Evolutionary conservation across 768 basidiomycete genomes (phyloP).

Genomic region (Pleurotus salmoneostramineus): DNA sequence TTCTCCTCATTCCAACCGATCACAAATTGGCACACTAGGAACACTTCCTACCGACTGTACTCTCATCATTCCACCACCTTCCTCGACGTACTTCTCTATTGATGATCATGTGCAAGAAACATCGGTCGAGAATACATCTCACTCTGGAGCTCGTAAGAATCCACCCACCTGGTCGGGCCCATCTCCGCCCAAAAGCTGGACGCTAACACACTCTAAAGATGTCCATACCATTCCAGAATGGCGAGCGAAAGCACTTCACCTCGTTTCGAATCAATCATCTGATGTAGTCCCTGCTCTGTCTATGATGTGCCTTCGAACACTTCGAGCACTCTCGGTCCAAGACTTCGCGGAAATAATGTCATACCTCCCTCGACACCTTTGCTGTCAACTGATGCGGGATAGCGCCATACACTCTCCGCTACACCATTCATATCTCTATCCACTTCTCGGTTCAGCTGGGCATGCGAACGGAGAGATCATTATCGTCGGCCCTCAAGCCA

Average conservation of each 20-base stretch:
- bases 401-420: constrained; percentile 57
- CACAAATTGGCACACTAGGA: neutral
- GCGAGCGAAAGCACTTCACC: constrained; percentile 54
- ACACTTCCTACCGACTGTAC: constrained; percentile 10
- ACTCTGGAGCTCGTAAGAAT: neutral
- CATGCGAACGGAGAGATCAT: constrained; percentile 64
- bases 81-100: constrained; percentile 37
- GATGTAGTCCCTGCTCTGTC: constrained; percentile 45
- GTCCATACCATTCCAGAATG: constrained; percentile 31
- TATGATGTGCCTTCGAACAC: constrained; percentile 50
- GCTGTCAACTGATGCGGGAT: constrained; percentile 54
- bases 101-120: constrained; percentile 39
- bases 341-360: constrained; percentile 48
- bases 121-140: constrained; percentile 7
- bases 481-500: constrained; percentile 52
- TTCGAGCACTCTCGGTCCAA: constrained; percentile 31
- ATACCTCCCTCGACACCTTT: constrained; percentile 55
- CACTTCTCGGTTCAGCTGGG: constrained; percentile 43
- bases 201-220: constrained; percentile 22
- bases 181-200: constrained; percentile 58
- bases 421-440: constrained; percentile 41
- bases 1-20: neutral
- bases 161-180: constrained; percentile 37
- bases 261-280: constrained; percentile 35
- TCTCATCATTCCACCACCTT: constrained; percentile 14